Base-by-base conservation (phyloP, 805 yeast species). In the Cyberlindnera mycetangii region DNA sequence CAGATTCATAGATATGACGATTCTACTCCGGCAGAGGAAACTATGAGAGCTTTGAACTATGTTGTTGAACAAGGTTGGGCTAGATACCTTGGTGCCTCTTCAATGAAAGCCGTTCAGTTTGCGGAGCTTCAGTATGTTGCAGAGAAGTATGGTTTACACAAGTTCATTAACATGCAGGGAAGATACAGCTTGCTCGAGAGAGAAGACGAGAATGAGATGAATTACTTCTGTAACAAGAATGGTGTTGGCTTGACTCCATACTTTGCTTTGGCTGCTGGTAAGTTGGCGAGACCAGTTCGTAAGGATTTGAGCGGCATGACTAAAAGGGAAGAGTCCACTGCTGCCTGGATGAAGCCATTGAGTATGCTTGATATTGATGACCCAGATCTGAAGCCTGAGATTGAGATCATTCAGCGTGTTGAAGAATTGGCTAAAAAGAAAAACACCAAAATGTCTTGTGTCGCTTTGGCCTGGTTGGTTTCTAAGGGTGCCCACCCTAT, bases 201-300 rank as follows among this genome's bases (percentile, higher is more conserved):
- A 15, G 84, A 79, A 55, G 85, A 81, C 50, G 87, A 81, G 56
- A 62, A 78, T 16, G 87, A 81, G 58, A 64, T 81, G 73, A 74
- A 72, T 51, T 77, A 76, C 35, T 82, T 65, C 61, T 77, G 83
- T 49, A 60, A 72, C 21, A 65, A 65, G 37, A 72, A 73, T 14
- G 75, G 75, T 16, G 75, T 82, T 34, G 83, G 80, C 2, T 42
- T 79, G 22, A 75, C 79, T 47, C 85, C 85, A 7, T 81, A 78
- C 76, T 72, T 80, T 14, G 85, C 85, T 30, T 60, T 71, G 46
- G 78, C 78, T 11, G 61, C 74, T 48, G 86, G 86, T 4, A 30
- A 72, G 4, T 64, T 81, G 34, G 71, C 83, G 1, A 69, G 81
- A 48, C 79, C 84, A 3, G n/a, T 40, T 21, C 22, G 17, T n/a